Base-by-base conservation (phyloP, 2,329 filamentous ascomycete genomes). In the Phyllosticta capitalensis region DNA sequence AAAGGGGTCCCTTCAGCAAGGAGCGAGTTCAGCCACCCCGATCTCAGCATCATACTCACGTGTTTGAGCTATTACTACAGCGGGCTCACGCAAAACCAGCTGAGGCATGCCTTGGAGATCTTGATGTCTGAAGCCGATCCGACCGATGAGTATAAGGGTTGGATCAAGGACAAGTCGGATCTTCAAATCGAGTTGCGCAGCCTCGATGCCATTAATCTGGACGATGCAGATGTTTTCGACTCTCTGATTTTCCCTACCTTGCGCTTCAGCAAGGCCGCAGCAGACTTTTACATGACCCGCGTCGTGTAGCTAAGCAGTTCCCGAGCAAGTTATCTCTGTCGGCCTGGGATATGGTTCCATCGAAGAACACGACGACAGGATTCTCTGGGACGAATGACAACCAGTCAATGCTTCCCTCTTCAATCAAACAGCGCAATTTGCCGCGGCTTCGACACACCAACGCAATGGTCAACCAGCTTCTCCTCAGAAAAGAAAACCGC, bases 341-440 rank as follows among this genome's bases (percentile, higher is more conserved):
- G 0, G 86, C 84, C 0, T 90, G 86, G 86, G 85, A 17, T 2
- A 28, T 28, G 19, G 12, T 17, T 6, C n/a, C n/a, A n/a, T n/a
- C n/a, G n/a, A n/a, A n/a, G n/a, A 19, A 54, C 4, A 24, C 9
- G 9, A 84, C 79, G 0, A 85, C 83, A 0, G 87, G 87, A 0
- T 90, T 90, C 65, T 88, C 84, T 58, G 86, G 87, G 0, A 90
- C 87, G 0, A 86, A 84, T 22, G 86, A 90, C 63, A 83, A 81
- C 0, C 70, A 77, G 10, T 73, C 77, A n/a, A 66, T 85, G 0
- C 72, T 90, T 0, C 86, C 86, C 0, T 65, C 86, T 0, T 71
- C 65, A 0, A 76, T 89, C 0, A 64, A 72, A 0, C 83, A 88
- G 28, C 69, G 80, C 0, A 82, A 89, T 33, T 72, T 86, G 0